A percentile compares a stretch with the other conserved stretches of the same genome.
Evolutionary conservation across 1,284 basidiomycete genomes (phyloP).

Genomic region (Jaminaea rosea): DNA sequence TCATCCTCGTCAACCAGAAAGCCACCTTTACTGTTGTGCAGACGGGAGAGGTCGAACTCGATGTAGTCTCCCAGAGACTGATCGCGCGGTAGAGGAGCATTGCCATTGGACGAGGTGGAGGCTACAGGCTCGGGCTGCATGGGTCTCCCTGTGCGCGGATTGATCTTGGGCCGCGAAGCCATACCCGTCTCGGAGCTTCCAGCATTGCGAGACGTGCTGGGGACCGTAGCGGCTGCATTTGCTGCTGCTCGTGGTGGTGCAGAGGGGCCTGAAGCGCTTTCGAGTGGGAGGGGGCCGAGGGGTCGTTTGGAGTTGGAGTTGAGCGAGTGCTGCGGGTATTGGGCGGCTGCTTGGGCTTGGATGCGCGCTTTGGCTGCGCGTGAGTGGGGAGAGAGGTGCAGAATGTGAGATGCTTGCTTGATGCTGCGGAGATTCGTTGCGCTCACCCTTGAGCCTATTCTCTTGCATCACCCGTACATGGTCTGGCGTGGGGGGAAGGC

Average conservation of each 20-base stretch:
- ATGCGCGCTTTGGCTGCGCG: slow-evolving; percentile 7
- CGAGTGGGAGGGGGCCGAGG: slow-evolving; percentile 3
- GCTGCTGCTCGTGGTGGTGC: slow-evolving; percentile 19
- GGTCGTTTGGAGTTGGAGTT: slow-evolving; percentile 6
- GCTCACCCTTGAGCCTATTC: slow-evolving; percentile 8
- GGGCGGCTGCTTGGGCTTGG: slow-evolving; percentile 6
- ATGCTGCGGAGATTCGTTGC: background rate
- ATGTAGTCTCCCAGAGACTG: slow-evolving; percentile 43
- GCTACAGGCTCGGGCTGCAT: no score
- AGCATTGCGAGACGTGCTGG: slow-evolving; percentile 25
- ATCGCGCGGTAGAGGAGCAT: slow-evolving; percentile 30
- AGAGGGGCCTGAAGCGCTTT: background rate
- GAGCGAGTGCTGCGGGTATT: background rate
- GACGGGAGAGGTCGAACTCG: slow-evolving; percentile 42
- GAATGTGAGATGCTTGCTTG: slow-evolving; percentile 10
- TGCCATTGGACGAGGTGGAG: no score
- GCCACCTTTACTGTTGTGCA: slow-evolving; percentile 44
- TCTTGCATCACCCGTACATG: slow-evolving; percentile 9
- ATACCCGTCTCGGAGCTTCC: slow-evolving; percentile 6
- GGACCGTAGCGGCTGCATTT: slow-evolving; percentile 12
- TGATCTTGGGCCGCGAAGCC: slow-evolving; percentile 1
- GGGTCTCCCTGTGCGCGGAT: slow-evolving; percentile 14
- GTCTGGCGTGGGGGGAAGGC: slow-evolving; percentile 7
- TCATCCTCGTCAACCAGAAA: slow-evolving; percentile 37
- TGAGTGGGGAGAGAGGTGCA: slow-evolving; percentile 10